Evolutionary conservation across 139 green algal genomes (phyloP).

Genomic region (Edaphochlamys debaryana): DNA sequence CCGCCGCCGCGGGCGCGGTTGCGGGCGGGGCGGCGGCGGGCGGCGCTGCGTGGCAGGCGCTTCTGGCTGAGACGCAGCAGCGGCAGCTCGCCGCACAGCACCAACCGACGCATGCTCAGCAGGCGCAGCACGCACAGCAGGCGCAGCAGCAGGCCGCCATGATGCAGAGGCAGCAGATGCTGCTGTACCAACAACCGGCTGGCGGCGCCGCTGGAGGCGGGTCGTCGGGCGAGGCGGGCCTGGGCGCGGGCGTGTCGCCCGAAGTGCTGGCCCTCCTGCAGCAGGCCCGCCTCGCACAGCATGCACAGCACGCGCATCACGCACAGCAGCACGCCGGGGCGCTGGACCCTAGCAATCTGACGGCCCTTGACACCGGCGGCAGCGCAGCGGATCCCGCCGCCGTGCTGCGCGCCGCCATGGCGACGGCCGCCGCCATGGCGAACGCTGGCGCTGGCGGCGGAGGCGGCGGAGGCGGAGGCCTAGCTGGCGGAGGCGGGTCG

Average conservation of each 20-base stretch:
- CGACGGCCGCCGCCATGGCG: no score
- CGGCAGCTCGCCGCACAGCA: conserved; percentile 8
- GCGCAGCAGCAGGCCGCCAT: not conserved
- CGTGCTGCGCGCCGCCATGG: no score
- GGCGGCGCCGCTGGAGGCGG: no score
- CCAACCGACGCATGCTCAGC: not conserved
- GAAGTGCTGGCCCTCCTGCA: conserved; percentile 17
- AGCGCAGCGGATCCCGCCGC: no score
- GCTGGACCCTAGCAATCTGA: no score
- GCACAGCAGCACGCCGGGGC: no score
- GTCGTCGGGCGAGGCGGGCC: no score
- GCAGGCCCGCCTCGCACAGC: not conserved
- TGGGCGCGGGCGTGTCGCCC: not conserved
- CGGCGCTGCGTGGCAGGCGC: not conserved
- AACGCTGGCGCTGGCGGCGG: no score
- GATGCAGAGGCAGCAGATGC: not conserved
- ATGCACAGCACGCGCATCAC: not conserved
- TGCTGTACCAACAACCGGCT: not conserved
- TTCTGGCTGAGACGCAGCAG: conserved; percentile 9
- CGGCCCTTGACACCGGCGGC: no score
- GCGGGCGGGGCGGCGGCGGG: not conserved
- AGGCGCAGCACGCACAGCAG: conserved; percentile 1
- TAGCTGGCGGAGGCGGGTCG: no score
- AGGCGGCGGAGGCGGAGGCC: no score
- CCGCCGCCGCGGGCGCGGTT: no score